Evolutionary conservation across 495 filamentous ascomycete species (phyloP).

Genomic region (Sabuloglossum arenarium): DNA sequence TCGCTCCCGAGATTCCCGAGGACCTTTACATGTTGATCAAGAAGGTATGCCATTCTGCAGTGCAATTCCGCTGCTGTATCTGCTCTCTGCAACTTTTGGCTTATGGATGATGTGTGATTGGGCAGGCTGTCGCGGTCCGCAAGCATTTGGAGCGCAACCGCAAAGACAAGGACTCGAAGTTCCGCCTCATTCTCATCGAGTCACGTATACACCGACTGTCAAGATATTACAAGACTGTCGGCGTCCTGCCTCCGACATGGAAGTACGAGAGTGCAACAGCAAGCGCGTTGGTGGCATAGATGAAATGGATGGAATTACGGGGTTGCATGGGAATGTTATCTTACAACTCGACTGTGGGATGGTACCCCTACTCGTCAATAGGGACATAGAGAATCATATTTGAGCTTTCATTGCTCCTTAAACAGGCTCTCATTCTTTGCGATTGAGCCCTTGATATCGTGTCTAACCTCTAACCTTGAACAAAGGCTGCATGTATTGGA

Average conservation of each 20-base stretch:
- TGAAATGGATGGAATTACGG: slow-evolving; percentile 11
- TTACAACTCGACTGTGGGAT: too few relatives aligned
- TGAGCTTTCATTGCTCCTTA: background rate
- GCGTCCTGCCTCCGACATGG: slow-evolving; percentile 95
- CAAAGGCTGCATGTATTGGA: too few relatives aligned
- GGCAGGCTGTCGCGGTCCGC: slow-evolving; percentile 85
- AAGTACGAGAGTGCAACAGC: slow-evolving; percentile 67
- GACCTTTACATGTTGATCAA: slow-evolving; percentile 98
- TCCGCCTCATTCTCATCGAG: slow-evolving; percentile 99
- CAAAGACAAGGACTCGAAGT: slow-evolving; percentile 99
- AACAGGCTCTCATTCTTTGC: too few relatives aligned
- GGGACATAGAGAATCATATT: background rate
- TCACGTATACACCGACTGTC: slow-evolving; percentile 98
- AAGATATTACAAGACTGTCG: slow-evolving; percentile 96
- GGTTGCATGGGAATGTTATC: background rate
- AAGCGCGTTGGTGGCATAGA: slow-evolving; percentile 44
- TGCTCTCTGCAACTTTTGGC: background rate
- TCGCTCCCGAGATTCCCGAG: slow-evolving; percentile 93
- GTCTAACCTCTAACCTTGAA: too few relatives aligned
- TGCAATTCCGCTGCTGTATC: background rate
- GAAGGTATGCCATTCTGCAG: slow-evolving; percentile 44
- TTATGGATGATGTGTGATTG: slow-evolving; percentile 1
- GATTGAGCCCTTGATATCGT: too few relatives aligned
- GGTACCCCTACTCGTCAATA: too few relatives aligned
- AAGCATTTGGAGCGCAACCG: slow-evolving; percentile 99